A percentile compares a stretch with the other conserved stretches of the same genome.
Evolutionary conservation across 345 rosid genomes (phyloP).

Genomic region (Hypericum perforatum): DNA sequence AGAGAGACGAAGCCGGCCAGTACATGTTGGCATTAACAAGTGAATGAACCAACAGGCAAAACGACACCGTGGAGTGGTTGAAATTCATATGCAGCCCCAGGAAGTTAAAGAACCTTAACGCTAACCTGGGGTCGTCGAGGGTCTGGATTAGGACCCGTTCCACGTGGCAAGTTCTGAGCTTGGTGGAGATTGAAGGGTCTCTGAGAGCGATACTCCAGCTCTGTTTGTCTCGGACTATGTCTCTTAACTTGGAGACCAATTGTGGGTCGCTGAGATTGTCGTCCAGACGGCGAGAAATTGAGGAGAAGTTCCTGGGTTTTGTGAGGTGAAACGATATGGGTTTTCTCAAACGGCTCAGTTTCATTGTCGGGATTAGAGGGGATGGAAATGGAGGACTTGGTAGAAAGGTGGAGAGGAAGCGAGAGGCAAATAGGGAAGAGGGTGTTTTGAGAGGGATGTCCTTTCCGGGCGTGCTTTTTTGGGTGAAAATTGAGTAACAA

Average conservation of each 20-base stretch:
- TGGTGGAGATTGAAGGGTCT: constrained; percentile 23
- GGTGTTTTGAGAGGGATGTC: no score
- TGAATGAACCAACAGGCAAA: constrained; percentile 68
- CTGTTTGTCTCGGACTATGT: constrained; percentile 52
- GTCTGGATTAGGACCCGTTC: constrained; percentile 51
- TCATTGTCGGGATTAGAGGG: constrained; percentile 26
- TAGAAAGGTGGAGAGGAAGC: no score
- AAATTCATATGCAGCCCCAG: constrained; percentile 69
- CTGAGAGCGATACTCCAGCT: constrained; percentile 63
- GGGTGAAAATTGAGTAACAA: no score
- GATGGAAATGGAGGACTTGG: background rate
- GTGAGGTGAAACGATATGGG: constrained; percentile 12
- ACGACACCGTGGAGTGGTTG: constrained; percentile 60
- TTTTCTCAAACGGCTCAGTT: constrained; percentile 20
- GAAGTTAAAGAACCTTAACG: constrained; percentile 78
- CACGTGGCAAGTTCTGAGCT: constrained; percentile 44
- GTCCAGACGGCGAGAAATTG: background rate
- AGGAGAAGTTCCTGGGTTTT: constrained; percentile 18
- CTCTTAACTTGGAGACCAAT: constrained; percentile 33
- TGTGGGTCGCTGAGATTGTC: constrained; percentile 22
- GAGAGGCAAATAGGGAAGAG: no score
- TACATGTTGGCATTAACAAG: constrained; percentile 39
- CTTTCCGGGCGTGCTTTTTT: no score
- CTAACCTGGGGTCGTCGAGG: constrained; percentile 63
- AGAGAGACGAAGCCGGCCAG: constrained; percentile 90